phyloP scores from a whole-genome alignment of 179 eudicot species.

The Beta macrorhiza region DNA sequence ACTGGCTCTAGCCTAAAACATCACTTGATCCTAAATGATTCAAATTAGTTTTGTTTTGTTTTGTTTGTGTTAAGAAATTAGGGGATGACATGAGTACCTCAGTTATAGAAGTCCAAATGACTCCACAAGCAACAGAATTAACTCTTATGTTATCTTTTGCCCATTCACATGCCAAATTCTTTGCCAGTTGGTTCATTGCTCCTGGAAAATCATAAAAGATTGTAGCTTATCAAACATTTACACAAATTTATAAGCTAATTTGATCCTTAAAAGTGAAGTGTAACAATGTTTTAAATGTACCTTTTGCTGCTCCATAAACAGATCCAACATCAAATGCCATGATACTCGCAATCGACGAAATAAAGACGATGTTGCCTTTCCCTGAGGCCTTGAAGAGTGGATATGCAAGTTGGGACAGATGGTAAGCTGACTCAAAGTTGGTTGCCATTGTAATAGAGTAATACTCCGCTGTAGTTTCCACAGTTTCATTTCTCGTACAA shows the following conservation, averaged over 20 bases:
- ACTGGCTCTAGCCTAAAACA: no score
- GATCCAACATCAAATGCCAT: constrained; percentile 19
- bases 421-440: constrained; percentile 59
- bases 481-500: constrained; percentile 31
- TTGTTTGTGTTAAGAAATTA: no score
- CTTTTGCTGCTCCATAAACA: constrained; percentile 28
- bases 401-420: constrained; percentile 61
- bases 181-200: constrained; percentile 28
- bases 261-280: not conserved
- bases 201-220: not conserved
- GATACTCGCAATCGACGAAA: constrained; percentile 52
- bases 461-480: constrained; percentile 42
- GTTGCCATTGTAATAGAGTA: constrained; percentile 38
- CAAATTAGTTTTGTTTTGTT: no score
- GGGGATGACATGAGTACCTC: not conserved
- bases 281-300: not conserved
- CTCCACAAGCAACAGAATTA: constrained; percentile 27
- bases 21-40: no score
- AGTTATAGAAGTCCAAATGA: not conserved
- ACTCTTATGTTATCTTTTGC: constrained; percentile 31
- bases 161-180: constrained; percentile 36
- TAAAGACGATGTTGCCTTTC: constrained; percentile 47
- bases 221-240: not conserved
- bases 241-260: not conserved
- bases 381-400: constrained; percentile 62